phyloP scores from a whole-genome alignment of 148 eudicot species.

The Beta vulgaris region DNA sequence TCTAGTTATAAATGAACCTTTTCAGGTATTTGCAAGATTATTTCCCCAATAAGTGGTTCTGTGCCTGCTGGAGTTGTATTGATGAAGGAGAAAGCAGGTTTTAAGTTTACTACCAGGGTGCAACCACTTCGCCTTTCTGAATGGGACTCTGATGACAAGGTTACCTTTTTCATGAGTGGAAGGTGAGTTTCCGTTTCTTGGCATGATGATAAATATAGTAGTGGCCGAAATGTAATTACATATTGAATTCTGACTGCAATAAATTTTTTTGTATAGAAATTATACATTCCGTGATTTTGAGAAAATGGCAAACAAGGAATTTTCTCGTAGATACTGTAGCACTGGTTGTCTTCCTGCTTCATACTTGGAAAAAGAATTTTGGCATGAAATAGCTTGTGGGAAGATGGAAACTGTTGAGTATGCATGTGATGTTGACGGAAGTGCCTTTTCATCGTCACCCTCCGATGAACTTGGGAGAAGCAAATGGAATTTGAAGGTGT shows the following conservation, averaged over 20 bases:
- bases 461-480: constrained; percentile 87
- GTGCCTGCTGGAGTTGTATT: constrained; percentile 93
- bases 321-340: constrained; percentile 83
- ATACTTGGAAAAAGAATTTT: constrained; percentile 92
- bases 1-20: background rate
- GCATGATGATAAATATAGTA: background rate
- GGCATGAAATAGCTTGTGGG: constrained; percentile 94
- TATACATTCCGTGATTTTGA: constrained; percentile 91
- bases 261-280: constrained; percentile 52
- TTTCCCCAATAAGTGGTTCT: constrained; percentile 76
- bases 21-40: constrained; percentile 91
- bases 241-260: constrained; percentile 23
- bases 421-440: constrained; percentile 99
- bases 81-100: constrained; percentile 86
- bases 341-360: constrained; percentile 80
- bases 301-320: constrained; percentile 97
- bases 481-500: constrained; percentile 96
- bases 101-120: constrained; percentile 90
- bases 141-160: constrained; percentile 93
- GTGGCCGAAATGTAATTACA: background rate
- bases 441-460: constrained; percentile 95
- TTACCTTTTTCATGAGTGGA: constrained; percentile 96
- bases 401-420: constrained; percentile 94
- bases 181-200: constrained; percentile 45
- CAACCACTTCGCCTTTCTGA: constrained; percentile 97